Conservation (phyloP, 305 asterid genomes). For the Galium porrigens region DNA sequence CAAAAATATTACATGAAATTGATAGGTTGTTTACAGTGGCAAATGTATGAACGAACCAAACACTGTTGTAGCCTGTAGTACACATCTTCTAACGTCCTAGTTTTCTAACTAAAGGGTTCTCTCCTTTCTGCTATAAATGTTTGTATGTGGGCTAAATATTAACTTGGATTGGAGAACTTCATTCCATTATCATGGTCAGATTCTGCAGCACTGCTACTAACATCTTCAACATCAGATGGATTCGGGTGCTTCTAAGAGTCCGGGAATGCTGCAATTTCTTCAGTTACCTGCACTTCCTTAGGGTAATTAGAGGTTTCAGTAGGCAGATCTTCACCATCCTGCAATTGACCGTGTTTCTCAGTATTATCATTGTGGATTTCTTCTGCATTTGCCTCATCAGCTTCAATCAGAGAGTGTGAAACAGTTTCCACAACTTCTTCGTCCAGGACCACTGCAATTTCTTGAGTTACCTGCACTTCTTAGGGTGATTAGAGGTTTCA, state of each 20-base stretch:
- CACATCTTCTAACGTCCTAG: no score
- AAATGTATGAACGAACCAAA: no score
- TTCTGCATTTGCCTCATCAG: conserved; percentile 11
- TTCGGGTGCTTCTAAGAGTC: neutral
- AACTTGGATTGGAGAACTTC: neutral
- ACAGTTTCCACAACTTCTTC: conserved; percentile 19
- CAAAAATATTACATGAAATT: no score
- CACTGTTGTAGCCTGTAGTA: no score
- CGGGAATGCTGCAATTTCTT: conserved; percentile 8
- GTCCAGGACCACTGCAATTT: conserved; percentile 9
- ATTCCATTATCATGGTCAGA: neutral
- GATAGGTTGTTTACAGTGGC: neutral
- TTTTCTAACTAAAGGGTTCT: no score
- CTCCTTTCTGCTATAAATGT: no score
- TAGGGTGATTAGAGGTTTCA: conserved; percentile 10
- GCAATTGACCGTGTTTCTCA: conserved; percentile 17
- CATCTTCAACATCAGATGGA: neutral
- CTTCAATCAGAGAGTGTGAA: conserved; percentile 19
- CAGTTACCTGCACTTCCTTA: conserved; percentile 5
- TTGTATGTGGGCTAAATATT: neutral
- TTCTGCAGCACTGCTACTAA: neutral
- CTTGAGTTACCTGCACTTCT: conserved; percentile 10
- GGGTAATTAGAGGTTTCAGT: conserved; percentile 11
- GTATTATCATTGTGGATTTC: conserved; percentile 19
- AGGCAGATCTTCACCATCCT: conserved; percentile 14